These are phyloP conservation scores for Plasmodium chabaudi DNA, from an alignment of 169 alveolate species.

Conservation along the genomic window DNA sequence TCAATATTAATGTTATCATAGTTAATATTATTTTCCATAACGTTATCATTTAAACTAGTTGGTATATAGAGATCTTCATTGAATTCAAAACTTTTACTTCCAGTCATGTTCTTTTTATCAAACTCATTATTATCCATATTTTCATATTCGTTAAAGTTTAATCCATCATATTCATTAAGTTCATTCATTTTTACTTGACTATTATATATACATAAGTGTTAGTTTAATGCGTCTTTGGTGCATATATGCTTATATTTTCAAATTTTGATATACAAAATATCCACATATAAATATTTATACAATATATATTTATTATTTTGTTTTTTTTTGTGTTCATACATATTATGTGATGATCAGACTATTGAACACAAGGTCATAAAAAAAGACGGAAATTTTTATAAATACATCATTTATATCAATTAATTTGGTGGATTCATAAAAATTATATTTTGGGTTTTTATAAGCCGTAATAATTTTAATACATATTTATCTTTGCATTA, in stretches of 20 bases:
- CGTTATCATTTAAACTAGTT: slow-evolving; percentile 29
- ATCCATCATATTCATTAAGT: slow-evolving; percentile 41
- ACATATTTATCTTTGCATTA: too few species aligned
- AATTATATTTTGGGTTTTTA: too few species aligned
- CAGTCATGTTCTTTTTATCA: not conserved
- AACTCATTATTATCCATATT: not conserved
- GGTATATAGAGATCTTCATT: slow-evolving; percentile 26
- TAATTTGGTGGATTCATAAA: too few species aligned
- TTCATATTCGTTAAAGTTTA: slow-evolving; percentile 44
- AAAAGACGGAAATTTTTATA: too few species aligned
- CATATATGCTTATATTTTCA: not conserved
- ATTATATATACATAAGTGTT: not conserved
- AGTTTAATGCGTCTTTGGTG: not conserved
- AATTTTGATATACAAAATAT: not conserved
- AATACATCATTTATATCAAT: too few species aligned
- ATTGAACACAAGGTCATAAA: too few species aligned
- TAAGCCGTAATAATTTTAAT: too few species aligned
- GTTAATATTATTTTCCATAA: not conserved
- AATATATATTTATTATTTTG: too few species aligned
- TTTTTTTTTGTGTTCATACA: too few species aligned
- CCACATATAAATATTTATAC: too few species aligned
- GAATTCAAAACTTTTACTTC: not conserved
- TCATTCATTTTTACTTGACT: slow-evolving; percentile 40
- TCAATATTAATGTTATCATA: slow-evolving; percentile 28
- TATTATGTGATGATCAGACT: too few species aligned